Base-by-base conservation (phyloP, 352 stramenopile genomes). In the Globisporangium takayamanum region DNA sequence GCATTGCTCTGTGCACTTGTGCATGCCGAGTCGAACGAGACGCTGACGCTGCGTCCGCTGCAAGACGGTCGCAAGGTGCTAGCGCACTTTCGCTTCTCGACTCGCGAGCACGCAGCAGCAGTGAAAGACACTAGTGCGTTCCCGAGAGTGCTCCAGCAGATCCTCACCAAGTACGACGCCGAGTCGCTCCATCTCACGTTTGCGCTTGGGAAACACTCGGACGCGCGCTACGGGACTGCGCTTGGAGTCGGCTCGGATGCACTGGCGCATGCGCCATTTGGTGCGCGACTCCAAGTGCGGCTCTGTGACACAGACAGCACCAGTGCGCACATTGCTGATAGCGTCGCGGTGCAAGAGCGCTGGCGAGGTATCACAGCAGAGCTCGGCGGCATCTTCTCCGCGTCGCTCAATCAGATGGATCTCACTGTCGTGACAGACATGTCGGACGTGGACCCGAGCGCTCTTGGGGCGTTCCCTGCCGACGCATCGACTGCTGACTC, bases 361-460 rank as follows among this genome's bases (percentile, higher is more conserved):
- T 95, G 85, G 80, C 59, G 70, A 52, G 76, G 81, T 20, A 69
- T 93, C 61, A 92, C 84, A 22, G 74, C 82, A 12, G 76, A 90
- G 41, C 71, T 95, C 5, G 79, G 84, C 22, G 86, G 77, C 1
- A 63, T 94, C 53, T 92, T 93, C 69, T 95, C 84, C 8, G 83
- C 86, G 20, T 94, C 86, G 41, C 72, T 95, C 6, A 87, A 76
- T 55, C 82, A 91, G 56, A 89, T 94, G 81, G 77, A 87, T 42
- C 69, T 74, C 5, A 76, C 74, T 0, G 71, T 79, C 2, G 60
- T 87, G 3, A 70, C 64, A 0, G 57, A 53, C 1, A 28, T 69
- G 11, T 46, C 72, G 8, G 59, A 68, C 0, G 60, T 57, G 4
- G 50, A 64, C 11, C 45, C 64, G 12, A 50, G 22, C 16, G 59